phyloP scores from a whole-genome alignment of 768 basidiomycete species.

The Leccinum olivaceopallidum region DNA sequence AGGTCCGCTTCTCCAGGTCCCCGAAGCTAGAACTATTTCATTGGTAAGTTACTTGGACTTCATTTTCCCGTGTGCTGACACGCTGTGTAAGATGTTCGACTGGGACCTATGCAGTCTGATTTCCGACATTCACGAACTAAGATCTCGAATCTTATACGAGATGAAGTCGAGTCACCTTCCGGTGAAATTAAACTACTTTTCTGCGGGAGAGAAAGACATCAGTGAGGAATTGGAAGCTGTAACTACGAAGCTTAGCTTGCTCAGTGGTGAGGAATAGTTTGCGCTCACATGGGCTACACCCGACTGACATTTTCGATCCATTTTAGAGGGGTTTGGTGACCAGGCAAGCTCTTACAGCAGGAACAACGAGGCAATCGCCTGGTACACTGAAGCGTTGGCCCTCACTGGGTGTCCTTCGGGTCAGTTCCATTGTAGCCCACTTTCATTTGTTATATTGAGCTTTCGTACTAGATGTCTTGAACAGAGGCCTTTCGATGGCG shows the following conservation, averaged over 20 bases:
- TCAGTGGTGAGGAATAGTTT: conserved; percentile 16
- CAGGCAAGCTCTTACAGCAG: neutral
- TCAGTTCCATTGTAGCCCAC: neutral
- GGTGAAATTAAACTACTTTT: neutral
- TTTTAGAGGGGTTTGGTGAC: conserved; percentile 17
- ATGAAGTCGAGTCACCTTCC: neutral
- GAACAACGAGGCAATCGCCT: conserved; percentile 8
- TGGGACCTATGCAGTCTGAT: conserved; percentile 10
- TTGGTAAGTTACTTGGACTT: conserved; percentile 8
- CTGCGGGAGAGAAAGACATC: neutral
- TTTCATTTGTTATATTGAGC: neutral
- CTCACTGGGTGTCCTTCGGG: conserved; percentile 6
- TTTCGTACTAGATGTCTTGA: neutral
- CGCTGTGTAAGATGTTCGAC: conserved; percentile 11
- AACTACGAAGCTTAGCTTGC: conserved; percentile 8
- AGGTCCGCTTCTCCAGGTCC: conserved; percentile 1
- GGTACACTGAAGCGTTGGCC: conserved; percentile 15
- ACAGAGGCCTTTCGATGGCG: neutral
- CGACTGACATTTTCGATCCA: neutral
- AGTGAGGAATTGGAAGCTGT: conserved; percentile 10
- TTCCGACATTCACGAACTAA: neutral
- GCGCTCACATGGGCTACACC: neutral
- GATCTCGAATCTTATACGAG: neutral
- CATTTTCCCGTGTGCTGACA: neutral
- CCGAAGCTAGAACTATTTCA: neutral